Evolutionary conservation across 495 filamentous ascomycete species (phyloP).

Genomic region (Entonaema liquescens): DNA sequence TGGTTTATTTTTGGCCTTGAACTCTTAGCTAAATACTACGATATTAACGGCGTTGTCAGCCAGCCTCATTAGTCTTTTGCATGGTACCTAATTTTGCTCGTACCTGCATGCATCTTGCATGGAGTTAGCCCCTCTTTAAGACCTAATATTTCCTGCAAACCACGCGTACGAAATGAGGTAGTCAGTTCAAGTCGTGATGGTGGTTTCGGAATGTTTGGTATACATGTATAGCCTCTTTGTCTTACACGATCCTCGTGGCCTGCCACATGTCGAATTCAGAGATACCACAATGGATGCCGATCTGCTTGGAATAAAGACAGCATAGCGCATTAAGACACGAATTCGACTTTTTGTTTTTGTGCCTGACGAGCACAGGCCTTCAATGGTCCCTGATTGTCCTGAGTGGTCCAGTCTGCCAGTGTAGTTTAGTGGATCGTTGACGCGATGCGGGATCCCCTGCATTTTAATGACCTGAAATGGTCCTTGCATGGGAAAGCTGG

Average conservation of each 20-base stretch:
- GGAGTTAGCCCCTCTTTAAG: neutral
- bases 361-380: slow-evolving; percentile 22
- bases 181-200: neutral
- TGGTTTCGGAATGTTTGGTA: slow-evolving; percentile 7
- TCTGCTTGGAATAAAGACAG: neutral
- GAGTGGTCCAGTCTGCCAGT: no score
- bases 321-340: neutral
- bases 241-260: slow-evolving; percentile 29
- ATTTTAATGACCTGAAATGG: slow-evolving; percentile 25
- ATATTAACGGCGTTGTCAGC: neutral
- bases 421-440: slow-evolving; percentile 29
- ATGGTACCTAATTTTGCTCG: neutral
- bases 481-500: slow-evolving; percentile 31
- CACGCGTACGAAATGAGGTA: neutral
- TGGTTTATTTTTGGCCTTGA: neutral
- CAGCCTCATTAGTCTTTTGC: neutral
- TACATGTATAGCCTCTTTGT: slow-evolving; percentile 8
- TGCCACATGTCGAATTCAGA: slow-evolving; percentile 26
- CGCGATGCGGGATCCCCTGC: slow-evolving; percentile 42
- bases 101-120: neutral
- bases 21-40: neutral
- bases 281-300: slow-evolving; percentile 11
- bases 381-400: neutral
- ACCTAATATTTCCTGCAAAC: neutral
- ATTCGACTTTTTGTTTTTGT: neutral